Percentiles rank a stretch among this genome's conserved stretches.
Evolutionary conservation across 805 yeast species (phyloP).

Genomic region (Lipomyces mesembrius): DNA sequence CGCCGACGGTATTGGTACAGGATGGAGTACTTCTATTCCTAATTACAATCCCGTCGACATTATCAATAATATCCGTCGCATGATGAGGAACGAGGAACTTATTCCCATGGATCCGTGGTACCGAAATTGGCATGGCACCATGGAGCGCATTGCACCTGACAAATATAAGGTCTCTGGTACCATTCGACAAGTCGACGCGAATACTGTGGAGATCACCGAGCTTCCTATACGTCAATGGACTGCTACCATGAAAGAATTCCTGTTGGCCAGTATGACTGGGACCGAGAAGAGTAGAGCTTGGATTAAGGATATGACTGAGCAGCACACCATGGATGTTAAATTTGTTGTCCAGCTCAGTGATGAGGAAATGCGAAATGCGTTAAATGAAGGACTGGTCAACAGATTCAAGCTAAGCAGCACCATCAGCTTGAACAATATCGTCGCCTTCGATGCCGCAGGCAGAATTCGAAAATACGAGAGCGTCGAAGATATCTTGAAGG

Average conservation of each 20-base stretch:
- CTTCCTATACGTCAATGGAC: slow-evolving; percentile 95
- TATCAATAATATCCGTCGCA: slow-evolving; percentile 68
- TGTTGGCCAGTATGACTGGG: slow-evolving; percentile 74
- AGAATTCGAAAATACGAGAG: slow-evolving; percentile 80
- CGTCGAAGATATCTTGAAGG: slow-evolving; percentile 77
- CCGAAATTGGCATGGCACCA: slow-evolving; percentile 89
- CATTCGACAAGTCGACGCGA: slow-evolving; percentile 79
- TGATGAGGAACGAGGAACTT: slow-evolving; percentile 69
- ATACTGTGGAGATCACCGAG: slow-evolving; percentile 85
- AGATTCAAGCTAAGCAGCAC: slow-evolving; percentile 76
- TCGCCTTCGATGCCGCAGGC: slow-evolving; percentile 90
- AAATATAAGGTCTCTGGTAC: slow-evolving; percentile 78
- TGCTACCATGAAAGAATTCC: slow-evolving; percentile 80
- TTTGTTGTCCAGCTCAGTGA: slow-evolving; percentile 74
- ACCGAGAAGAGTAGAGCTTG: slow-evolving; percentile 75
- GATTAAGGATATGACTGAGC: slow-evolving; percentile 95
- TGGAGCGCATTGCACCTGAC: slow-evolving; percentile 67
- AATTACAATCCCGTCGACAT: slow-evolving; percentile 85
- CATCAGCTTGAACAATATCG: slow-evolving; percentile 83
- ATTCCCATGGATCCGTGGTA: slow-evolving; percentile 89
- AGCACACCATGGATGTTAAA: slow-evolving; percentile 74
- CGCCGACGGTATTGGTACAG: slow-evolving; percentile 97
- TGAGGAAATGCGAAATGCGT: slow-evolving; percentile 83
- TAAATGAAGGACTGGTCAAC: slow-evolving; percentile 76
- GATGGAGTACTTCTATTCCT: slow-evolving; percentile 96